Evolutionary conservation across 2,329 filamentous ascomycete genomes (phyloP).

Genomic region (Alternaria metachromatica): DNA sequence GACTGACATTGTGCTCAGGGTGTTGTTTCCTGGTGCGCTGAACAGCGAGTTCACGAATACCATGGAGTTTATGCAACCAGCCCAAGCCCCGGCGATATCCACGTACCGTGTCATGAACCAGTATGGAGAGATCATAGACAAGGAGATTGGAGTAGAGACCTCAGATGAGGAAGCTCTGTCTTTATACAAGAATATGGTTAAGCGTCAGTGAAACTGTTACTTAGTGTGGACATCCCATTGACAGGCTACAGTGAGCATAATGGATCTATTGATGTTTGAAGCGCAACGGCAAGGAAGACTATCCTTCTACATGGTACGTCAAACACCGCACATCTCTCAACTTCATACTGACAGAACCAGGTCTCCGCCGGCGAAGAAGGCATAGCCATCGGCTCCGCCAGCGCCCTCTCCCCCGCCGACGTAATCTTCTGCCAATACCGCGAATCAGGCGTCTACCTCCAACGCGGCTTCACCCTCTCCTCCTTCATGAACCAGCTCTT

Average conservation of each 20-base stretch:
- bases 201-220: constrained; percentile 46
- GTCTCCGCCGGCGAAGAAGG: constrained; percentile 91
- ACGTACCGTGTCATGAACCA: constrained; percentile 94
- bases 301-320: constrained; percentile 92
- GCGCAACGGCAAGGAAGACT: constrained; percentile 92
- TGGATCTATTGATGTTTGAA: constrained; percentile 98
- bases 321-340: too few relatives aligned
- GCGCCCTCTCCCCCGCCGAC: constrained; percentile 81
- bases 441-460: constrained; percentile 88
- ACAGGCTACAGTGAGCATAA: constrained; percentile 68
- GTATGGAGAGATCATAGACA: constrained; percentile 82
- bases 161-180: constrained; percentile 65
- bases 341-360: constrained; percentile 35
- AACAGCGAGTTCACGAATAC: constrained; percentile 89
- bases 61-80: constrained; percentile 78
- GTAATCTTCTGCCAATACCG: constrained; percentile 95
- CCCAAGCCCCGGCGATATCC: constrained; percentile 73
- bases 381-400: constrained; percentile 86
- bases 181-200: constrained; percentile 71
- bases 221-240: background rate
- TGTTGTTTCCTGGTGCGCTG: constrained; percentile 87
- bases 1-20: constrained; percentile 46
- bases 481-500: constrained; percentile 98
- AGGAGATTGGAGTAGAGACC: constrained; percentile 70
- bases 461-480: constrained; percentile 83